Evolutionary conservation across 106 monocot genomes (phyloP), one percentile per base, ranked within the genome.

Genomic region (Phalaenopsis aphrodite): DNA sequence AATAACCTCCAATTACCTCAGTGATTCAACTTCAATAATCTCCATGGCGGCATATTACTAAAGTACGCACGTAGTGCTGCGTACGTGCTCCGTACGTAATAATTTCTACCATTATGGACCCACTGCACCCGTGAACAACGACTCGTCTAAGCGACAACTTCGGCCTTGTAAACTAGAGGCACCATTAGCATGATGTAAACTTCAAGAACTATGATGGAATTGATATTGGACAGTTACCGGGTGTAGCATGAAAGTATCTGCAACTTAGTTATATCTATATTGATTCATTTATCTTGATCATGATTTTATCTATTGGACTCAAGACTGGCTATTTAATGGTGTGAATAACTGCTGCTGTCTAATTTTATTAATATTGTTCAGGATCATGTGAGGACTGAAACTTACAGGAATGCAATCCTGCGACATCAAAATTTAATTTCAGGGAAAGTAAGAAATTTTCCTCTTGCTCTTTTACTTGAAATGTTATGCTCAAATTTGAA

Each of bases 301-400:
- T 69, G 12, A 69, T 38, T 61, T 61, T 61, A 9, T 69, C 14
- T 65, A 69, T 36, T 14, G 39, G 21, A 39, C 14, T n/a, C 21
- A 21, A 69, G 39, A 12, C 14, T 69, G 12, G 38, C 36, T 16
- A n/a, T 61, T 61, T 61, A 6, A 69, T 14, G 10, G 38, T 69
- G 11, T 38, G 38, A 38, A 69, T 36, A 69, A 6, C 4, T 69
- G 38, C 39, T 36, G 3, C 69, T 74, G n/a, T 7, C 74, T 43
- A 74, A 65, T 3, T 18, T 45, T 57, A 46, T 64, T 74, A 6
- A 57, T 83, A 41, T 14, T 83, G 76, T 19, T 46, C 82, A 97
- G 97, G 97, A 97, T 85, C 90, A 71, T 81, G 90, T 90, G 52
- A 83, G 97, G 55, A 97, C 94, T 74, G 94, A 97, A 55, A 86